phyloP scores from a whole-genome alignment of 306 rosid genomes.

The Quercus parvula region DNA sequence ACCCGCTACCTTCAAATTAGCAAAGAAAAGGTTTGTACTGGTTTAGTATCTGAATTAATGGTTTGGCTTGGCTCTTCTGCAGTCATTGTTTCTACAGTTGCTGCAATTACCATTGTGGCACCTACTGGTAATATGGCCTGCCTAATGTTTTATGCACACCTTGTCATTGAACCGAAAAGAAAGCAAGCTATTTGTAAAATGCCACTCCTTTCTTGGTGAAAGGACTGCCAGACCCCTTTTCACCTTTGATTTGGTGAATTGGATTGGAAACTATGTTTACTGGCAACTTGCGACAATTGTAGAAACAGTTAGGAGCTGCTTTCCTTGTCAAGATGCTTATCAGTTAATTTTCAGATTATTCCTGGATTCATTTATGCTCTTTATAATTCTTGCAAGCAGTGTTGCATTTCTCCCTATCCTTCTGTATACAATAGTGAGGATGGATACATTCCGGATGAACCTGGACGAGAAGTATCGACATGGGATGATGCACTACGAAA shows the following conservation, averaged over 20 bases:
- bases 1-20: constrained; percentile 72
- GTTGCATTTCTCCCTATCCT: constrained; percentile 35
- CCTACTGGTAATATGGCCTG: constrained; percentile 9
- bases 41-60: neutral
- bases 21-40: constrained; percentile 57
- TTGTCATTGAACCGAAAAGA: constrained; percentile 11
- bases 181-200: neutral
- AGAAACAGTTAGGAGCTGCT: constrained; percentile 10
- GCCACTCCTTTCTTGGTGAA: constrained; percentile 12
- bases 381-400: constrained; percentile 41
- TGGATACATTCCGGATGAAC: constrained; percentile 38
- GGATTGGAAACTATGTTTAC: constrained; percentile 15
- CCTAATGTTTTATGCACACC: constrained; percentile 3
- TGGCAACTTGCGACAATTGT: constrained; percentile 3
- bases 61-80: neutral
- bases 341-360: constrained; percentile 9
- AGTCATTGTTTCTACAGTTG: neutral
- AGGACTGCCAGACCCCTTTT: neutral
- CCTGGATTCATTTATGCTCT: constrained; percentile 24
- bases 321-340: constrained; percentile 12
- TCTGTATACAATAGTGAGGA: constrained; percentile 41
- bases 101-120: neutral
- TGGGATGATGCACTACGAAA: constrained; percentile 83
- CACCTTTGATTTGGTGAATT: constrained; percentile 19
- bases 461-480: constrained; percentile 42